Base-by-base conservation (phyloP, 2,329 filamentous ascomycete genomes). In the Botrytis elliptica region DNA sequence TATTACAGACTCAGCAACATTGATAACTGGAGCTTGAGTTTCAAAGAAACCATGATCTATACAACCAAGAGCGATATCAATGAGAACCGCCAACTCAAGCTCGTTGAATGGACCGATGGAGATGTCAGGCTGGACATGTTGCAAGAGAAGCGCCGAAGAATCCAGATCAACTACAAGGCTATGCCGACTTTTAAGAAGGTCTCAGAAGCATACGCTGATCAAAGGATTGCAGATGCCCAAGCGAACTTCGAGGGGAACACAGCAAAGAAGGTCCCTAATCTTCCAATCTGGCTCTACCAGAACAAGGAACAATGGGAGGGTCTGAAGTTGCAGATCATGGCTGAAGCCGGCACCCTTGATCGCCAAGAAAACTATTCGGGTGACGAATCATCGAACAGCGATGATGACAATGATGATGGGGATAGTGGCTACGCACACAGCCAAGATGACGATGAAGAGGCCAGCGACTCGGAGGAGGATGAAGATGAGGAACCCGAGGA, bases 391-490 rank as follows among this genome's bases (percentile, higher is more conserved):
- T 29, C 52, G 14, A 6, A 18, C n/a, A 14, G n/a, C 25, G 5
- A 16, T 18, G n/a, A 18, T 16, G 2, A 16, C 1, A 55, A 16
- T 1, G 14, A 55, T 1, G 5, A n/a, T 3, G 3, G 25, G 6
- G 52, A 29, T 18, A 9, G 0, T 29, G n/a, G n/a, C 12, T 29
- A 18, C 16, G 14, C 14, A 14, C 5, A 55, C 0, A 55, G 6
- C 14, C 14, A 42, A 25, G 0, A 42, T 42, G 25, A n/a, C 1
- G 25, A 16, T 40, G 4, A 20, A 16, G 60, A 33, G 5, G 16
- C 8, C 14, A 42, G 38, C 40, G 40, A 40, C 38, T 12, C 9
- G 10, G 38, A 64, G 40, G 40, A 40, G 22, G 20, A 36, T 36
- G 8, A 36, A 18, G 33, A 40, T 25, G 59, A 40, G 20, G n/a